Evolutionary conservation across 345 rosid species (phyloP).

Genomic region (Salix caprea): DNA sequence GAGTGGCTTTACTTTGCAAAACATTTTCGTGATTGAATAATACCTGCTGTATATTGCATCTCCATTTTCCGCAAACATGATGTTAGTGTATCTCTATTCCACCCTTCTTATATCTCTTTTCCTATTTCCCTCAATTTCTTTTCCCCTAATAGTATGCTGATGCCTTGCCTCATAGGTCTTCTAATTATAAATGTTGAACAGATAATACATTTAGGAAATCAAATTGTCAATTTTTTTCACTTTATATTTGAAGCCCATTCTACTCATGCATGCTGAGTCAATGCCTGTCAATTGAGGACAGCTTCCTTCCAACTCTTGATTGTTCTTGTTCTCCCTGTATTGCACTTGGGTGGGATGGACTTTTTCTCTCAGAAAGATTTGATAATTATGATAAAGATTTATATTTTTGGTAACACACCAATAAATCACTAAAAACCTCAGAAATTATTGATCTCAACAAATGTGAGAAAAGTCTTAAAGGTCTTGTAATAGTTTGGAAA

Average conservation of each 20-base stretch:
- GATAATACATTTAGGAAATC: background rate
- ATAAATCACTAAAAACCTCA: too few species aligned
- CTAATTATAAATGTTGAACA: background rate
- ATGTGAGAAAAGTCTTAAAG: too few species aligned
- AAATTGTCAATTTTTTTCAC: background rate
- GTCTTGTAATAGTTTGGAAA: too few species aligned
- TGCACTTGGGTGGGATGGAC: background rate
- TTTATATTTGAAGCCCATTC: background rate
- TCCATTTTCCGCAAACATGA: too few species aligned
- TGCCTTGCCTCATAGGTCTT: background rate
- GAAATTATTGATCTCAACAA: too few species aligned
- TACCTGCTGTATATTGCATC: too few species aligned
- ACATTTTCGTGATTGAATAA: too few species aligned
- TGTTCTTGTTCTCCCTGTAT: background rate
- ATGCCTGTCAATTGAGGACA: background rate
- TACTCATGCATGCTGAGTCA: background rate
- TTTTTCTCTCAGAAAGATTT: background rate
- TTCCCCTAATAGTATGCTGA: background rate
- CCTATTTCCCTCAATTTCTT: background rate
- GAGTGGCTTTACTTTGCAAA: too few species aligned
- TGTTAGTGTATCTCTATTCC: too few species aligned
- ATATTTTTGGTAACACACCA: too few species aligned
- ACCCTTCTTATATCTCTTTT: too few species aligned
- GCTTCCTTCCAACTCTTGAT: background rate
- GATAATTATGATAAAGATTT: too few species aligned